A percentile compares a stretch with the other conserved stretches of the same genome.
These are phyloP conservation scores for Kwoniella shivajii DNA, from an alignment of 1,284 basidiomycete species.

Conservation along the genomic window DNA sequence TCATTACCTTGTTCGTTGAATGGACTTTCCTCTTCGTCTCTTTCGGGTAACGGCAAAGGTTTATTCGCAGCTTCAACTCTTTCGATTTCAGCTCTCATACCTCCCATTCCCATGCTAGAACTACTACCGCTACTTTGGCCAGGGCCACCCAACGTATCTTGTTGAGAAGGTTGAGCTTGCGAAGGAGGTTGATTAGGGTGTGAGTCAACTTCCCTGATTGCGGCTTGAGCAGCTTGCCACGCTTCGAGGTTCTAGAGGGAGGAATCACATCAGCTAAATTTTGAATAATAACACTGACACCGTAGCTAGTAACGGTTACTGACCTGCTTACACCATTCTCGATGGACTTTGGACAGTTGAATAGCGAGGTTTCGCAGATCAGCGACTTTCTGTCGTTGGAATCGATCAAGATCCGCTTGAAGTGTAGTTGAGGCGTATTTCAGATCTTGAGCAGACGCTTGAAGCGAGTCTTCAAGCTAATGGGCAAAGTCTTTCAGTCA, in stretches of 20 bases:
- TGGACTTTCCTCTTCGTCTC: slow-evolving; percentile 6
- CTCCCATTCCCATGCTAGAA: slow-evolving; percentile 11
- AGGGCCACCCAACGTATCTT: slow-evolving; percentile 13
- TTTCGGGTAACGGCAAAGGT: slow-evolving; percentile 39
- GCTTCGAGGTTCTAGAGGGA: slow-evolving; percentile 80
- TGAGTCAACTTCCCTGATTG: slow-evolving; percentile 82
- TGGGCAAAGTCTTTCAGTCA: too few species aligned
- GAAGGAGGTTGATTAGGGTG: slow-evolving; percentile 69
- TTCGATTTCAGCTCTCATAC: slow-evolving; percentile 37
- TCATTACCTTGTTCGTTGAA: background rate
- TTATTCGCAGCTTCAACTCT: slow-evolving; percentile 36
- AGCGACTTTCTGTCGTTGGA: slow-evolving; percentile 97
- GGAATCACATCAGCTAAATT: background rate
- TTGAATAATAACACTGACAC: background rate
- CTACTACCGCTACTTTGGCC: background rate
- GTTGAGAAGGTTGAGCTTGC: slow-evolving; percentile 15
- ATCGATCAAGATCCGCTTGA: slow-evolving; percentile 95
- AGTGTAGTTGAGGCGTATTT: slow-evolving; percentile 95
- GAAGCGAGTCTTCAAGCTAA: slow-evolving; percentile 90
- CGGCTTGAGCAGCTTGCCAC: slow-evolving; percentile 93
- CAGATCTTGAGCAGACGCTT: slow-evolving; percentile 85
- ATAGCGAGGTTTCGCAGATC: slow-evolving; percentile 92
- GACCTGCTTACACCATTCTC: slow-evolving; percentile 94
- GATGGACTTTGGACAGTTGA: slow-evolving; percentile 83
- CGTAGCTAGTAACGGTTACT: slow-evolving; percentile 19